phyloP scores from a whole-genome alignment of 257 asterid species.

The Cordia subcordata region DNA sequence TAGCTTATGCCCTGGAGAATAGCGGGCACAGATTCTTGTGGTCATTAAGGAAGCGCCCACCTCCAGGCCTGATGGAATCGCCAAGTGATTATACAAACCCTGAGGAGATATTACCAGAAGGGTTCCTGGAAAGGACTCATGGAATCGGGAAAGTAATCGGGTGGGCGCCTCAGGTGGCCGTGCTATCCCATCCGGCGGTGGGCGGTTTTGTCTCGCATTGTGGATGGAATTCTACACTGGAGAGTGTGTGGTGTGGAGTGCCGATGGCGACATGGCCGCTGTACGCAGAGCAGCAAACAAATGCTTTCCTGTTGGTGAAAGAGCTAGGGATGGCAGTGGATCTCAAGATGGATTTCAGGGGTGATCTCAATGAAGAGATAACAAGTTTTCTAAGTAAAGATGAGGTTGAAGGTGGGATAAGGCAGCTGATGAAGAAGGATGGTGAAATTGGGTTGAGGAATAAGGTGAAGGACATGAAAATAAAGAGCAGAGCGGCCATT shows the following conservation, averaged over 20 bases:
- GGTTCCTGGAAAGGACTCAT: conserved; percentile 4
- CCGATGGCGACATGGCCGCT: conserved; percentile 27
- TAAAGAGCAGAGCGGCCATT: too few species aligned
- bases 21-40: too few species aligned
- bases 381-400: neutral
- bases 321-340: conserved; percentile 24
- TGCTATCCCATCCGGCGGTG: conserved; percentile 23
- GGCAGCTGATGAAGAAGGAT: too few species aligned
- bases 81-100: conserved; percentile 13
- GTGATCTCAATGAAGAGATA: neutral
- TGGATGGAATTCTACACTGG: conserved; percentile 29
- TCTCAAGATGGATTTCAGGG: conserved; percentile 16
- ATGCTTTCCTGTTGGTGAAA: conserved; percentile 20
- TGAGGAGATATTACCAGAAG: conserved; percentile 23
- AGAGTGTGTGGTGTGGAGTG: conserved; percentile 25
- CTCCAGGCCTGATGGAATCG: neutral
- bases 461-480: too few species aligned
- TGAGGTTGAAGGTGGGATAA: neutral
- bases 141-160: neutral
- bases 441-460: too few species aligned
- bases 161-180: conserved; percentile 23
- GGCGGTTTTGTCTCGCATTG: conserved; percentile 39
- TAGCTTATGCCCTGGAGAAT: too few species aligned
- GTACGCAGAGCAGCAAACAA: conserved; percentile 22
- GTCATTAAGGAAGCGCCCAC: conserved; percentile 16